Evolutionary conservation across 805 yeast species (phyloP), one percentile per base, ranked within the genome.

Genomic region (Metschnikowia drakensbergensis): DNA sequence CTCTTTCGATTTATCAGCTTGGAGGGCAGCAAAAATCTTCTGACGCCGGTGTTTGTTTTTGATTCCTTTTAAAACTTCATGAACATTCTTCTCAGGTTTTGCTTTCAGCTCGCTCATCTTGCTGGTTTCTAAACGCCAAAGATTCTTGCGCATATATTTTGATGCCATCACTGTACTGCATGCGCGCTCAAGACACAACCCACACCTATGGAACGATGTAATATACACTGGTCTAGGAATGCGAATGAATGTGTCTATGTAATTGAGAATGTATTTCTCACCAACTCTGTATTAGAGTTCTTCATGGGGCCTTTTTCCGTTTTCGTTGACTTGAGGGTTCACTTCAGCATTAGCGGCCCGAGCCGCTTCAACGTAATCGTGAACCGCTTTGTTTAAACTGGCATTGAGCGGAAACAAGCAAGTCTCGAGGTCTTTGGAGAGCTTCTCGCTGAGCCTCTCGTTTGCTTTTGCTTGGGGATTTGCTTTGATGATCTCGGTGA

Each of bases 1-100:
- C 46, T 79, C 79, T 61, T 87, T 88, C 59, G 84, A 84, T 65
- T 81, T 78, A 52, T 86, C 86, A 61, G 86, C 85, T 66, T 84
- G 86, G 45, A 87, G 62, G 48, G 82, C 80, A 7, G 90, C 85
- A 66, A 79, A 86, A 34, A 88, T 73, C 67, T 86, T 80, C 64
- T 88, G 94, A 55, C 97, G 80, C 59, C 81, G 81, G 64, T 82
- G 81, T 68, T 88, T 91, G 66, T 90, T 91, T 64, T 79, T 82
- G 49, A 89, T 82, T 37, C 58, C 59, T 60, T 72, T 72, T 28
- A 58, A 46, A 31, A 51, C 47, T 45, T 56, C 59, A 30, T 40
- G 45, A 28, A 54, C 52, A 34, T 48, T 49, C 22, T 44, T 46
- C 27, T 37, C 34, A 13, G 42, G 46, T 28, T 41, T 39, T 37